Evolutionary conservation across 139 green algal species (phyloP), one percentile per base, ranked within the genome.

Genomic region (Pleodorina starrii): DNA sequence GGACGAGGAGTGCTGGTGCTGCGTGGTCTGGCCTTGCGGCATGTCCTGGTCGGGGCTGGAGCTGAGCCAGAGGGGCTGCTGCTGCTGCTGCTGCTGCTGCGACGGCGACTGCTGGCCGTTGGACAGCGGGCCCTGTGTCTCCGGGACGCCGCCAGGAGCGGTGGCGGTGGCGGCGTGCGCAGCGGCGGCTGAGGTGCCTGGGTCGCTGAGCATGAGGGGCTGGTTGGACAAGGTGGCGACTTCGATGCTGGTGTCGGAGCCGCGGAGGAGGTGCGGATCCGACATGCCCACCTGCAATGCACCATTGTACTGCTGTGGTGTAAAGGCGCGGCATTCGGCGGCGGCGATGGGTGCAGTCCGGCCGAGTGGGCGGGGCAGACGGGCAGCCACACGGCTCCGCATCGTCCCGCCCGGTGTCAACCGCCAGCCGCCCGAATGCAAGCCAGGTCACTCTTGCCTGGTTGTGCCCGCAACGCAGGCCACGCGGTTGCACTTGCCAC

Each of bases 191-290:
- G 68, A 46, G 32, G 35, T 29, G 68, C 35, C 74, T 11, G 66
- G 44, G 19, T 88, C 82, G 5, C 19, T 48, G 1, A 88, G n/a
- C 25, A 57, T 23, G 38, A 88, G 82, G 27, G 82, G 63, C 32
- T 69, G n/a, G 32, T 71, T 76, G 25, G 29, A 40, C 25, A 5
- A 12, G 14, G 57, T 44, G 32, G 59, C 74, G 10, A 40, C 54
- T n/a, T 90, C 85, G 32, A 90, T 68, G 71, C 51, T 77, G 57
- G 85, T 84, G 40, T 90, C 74, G 50, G 72, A 85, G 85, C 85
- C 73, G n/a, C 44, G 54, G 4, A 90, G 85, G 17, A 60, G 40
- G 38, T 90, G 85, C 32, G 74, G 73, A 9, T 90, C 85, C 4
- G 72, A 83, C 73, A 84, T 36, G 54, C 51, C 73, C 51, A 84